phyloP scores from a whole-genome alignment of 345 rosid genomes.

The Theobroma cacao region DNA sequence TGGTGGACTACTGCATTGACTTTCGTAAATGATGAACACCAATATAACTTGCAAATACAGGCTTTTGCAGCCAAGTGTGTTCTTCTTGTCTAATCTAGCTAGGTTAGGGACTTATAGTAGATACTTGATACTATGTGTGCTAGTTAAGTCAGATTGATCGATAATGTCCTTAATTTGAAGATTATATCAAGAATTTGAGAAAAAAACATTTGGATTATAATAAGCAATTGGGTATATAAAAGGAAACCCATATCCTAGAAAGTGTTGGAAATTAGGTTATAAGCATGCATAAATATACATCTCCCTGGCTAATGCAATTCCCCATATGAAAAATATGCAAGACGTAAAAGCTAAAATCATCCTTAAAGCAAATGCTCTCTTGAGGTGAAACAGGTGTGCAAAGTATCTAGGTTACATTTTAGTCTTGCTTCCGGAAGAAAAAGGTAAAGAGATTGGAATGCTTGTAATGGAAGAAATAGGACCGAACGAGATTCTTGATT shows the following conservation, averaged over 20 bases:
- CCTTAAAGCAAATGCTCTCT: slow-evolving; percentile 4
- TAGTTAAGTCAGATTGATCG: too few species aligned
- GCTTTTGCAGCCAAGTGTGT: too few species aligned
- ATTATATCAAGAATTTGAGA: too few species aligned
- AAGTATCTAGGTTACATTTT: not conserved
- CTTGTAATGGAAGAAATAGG: slow-evolving; percentile 48
- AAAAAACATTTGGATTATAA: too few species aligned
- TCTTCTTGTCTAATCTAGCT: too few species aligned
- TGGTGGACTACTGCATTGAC: not conserved
- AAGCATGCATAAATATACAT: not conserved
- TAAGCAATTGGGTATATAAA: too few species aligned
- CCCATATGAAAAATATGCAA: not conserved
- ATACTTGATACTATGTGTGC: too few species aligned
- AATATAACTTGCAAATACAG: not conserved
- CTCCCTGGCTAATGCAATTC: not conserved
- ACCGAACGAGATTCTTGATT: slow-evolving; percentile 34
- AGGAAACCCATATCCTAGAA: too few species aligned
- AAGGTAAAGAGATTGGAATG: slow-evolving; percentile 31
- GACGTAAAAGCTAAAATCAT: too few species aligned
- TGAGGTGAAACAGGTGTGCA: slow-evolving; percentile 3
- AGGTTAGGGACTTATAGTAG: too few species aligned
- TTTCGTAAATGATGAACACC: not conserved
- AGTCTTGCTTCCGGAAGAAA: slow-evolving; percentile 29
- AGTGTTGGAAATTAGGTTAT: too few species aligned
- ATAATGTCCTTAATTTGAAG: too few species aligned